These are phyloP conservation scores for Telopea speciosissima DNA, from an alignment of 177 flowering plant genomes.

Conservation along the genomic window DNA sequence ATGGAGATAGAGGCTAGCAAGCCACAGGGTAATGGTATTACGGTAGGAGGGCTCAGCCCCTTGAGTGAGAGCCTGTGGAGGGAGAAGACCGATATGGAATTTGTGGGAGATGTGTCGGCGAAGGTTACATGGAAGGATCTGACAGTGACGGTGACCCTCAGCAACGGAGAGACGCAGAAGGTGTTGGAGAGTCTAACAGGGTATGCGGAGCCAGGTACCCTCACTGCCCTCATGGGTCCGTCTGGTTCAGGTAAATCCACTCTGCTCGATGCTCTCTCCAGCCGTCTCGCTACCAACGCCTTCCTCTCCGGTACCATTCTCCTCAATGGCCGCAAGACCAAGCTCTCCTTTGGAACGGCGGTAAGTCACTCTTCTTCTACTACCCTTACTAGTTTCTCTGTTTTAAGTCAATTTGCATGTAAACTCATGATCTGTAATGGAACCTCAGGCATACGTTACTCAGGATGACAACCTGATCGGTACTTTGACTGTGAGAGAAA, in stretches of 20 bases:
- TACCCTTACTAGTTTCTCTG: too few relatives aligned
- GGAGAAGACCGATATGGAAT: constrained; percentile 49
- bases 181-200: constrained; percentile 80
- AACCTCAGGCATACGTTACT: constrained; percentile 79
- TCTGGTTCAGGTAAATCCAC: constrained; percentile 97
- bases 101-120: constrained; percentile 76
- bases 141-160: constrained; percentile 65
- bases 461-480: constrained; percentile 95
- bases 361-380: constrained; percentile 32
- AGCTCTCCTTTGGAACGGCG: constrained; percentile 82
- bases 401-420: too few relatives aligned
- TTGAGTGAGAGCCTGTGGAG: constrained; percentile 82
- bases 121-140: constrained; percentile 88
- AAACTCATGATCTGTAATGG: not conserved
- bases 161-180: constrained; percentile 65
- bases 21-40: constrained; percentile 31
- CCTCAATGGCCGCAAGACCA: constrained; percentile 56
- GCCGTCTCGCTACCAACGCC: constrained; percentile 86
- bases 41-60: constrained; percentile 57
- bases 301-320: constrained; percentile 77
- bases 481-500: constrained; percentile 83
- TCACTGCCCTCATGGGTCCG: constrained; percentile 94
- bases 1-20: constrained; percentile 61
- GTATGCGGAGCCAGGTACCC: constrained; percentile 76
- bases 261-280: constrained; percentile 87